A percentile compares a stretch with the other conserved stretches of the same genome.
These are phyloP conservation scores for Marchantia polymorpha DNA, from an alignment of 225 moss, liverwort and hornwort species.

Conservation along the genomic window DNA sequence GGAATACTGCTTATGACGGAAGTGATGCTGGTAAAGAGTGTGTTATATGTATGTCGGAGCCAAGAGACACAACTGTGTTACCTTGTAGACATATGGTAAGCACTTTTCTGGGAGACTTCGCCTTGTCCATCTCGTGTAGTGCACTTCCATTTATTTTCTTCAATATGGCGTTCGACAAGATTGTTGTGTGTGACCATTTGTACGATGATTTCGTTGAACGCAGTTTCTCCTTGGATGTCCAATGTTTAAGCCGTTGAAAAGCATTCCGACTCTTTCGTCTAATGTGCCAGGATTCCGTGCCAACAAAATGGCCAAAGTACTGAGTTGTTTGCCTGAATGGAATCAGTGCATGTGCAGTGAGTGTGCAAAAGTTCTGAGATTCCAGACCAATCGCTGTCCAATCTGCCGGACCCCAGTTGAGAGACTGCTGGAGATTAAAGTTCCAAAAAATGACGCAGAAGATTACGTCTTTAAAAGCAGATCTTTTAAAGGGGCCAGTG, in stretches of 20 bases:
- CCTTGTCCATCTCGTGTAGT: neutral
- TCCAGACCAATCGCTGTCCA: constrained; percentile 93
- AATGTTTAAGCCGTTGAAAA: neutral
- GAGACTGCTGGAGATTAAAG: constrained; percentile 76
- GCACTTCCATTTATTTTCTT: no score
- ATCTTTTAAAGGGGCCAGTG: constrained; percentile 25
- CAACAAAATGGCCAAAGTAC: neutral
- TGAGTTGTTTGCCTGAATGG: neutral
- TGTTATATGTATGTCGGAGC: constrained; percentile 96
- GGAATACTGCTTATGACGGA: constrained; percentile 61
- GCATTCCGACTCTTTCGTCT: no score
- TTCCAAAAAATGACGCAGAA: constrained; percentile 34
- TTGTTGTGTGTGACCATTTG: no score
- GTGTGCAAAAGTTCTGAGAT: constrained; percentile 83
- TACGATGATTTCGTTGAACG: neutral
- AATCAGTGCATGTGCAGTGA: constrained; percentile 96
- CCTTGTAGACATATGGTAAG: constrained; percentile 98
- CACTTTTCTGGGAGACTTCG: neutral
- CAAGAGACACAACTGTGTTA: constrained; percentile 88
- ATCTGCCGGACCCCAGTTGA: constrained; percentile 94
- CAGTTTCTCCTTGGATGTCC: neutral
- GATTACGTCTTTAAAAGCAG: neutral
- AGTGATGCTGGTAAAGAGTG: constrained; percentile 87
- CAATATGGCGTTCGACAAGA: no score
- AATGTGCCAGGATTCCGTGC: neutral